Base-by-base conservation (phyloP, 2,329 filamentous ascomycete species). In the Lecanicillium sp. region DNA sequence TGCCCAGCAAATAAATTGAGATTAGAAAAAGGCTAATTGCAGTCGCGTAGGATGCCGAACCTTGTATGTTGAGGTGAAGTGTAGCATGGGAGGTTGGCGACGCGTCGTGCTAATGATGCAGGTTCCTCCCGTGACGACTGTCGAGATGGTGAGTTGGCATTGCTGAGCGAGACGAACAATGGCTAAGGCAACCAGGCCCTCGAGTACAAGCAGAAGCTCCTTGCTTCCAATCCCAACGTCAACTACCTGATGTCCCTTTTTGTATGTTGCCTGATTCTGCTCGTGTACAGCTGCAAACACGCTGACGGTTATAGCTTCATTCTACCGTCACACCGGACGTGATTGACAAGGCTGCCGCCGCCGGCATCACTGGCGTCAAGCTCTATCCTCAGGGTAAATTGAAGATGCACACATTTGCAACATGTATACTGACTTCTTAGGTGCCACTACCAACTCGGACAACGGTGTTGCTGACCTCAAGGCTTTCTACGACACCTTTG, bases 161-260 rank as follows among this genome's bases (percentile, higher is more conserved):
- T 40, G 35, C n/a, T 43, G 24, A 38, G 14, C 33, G 29, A 43
- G 44, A 36, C 41, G 17, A 54, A 49, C 17, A 42, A 47, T n/a
- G n/a, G n/a, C n/a, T n/a, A 4, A 7, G 4, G 6, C 32, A 5
- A 36, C 39, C 71, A 79, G 62, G 85, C 82, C 8, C 68, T 88
- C 20, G 79, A 79, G 35, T 90, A 90, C 67, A 76, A 82, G 62
- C 63, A 71, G 21, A 72, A 75, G 38, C 71, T 90, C 14, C 69
- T 77, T 55, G 72, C 75, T 36, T 68, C 86, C 52, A 78, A 82
- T 43, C 74, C 79, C 2, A 71, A 74, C 44, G 79, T 88, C 51
- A 77, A 76, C 51, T 89, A 80, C 59, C 75, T 90, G 51, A 88
- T 90, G 84, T 84, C 85, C 1, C 73, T 90, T 36, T 89, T 81